Base-by-base conservation (phyloP, 2,329 filamentous ascomycete genomes). In the Paraphaeosphaeria sporulosa region DNA sequence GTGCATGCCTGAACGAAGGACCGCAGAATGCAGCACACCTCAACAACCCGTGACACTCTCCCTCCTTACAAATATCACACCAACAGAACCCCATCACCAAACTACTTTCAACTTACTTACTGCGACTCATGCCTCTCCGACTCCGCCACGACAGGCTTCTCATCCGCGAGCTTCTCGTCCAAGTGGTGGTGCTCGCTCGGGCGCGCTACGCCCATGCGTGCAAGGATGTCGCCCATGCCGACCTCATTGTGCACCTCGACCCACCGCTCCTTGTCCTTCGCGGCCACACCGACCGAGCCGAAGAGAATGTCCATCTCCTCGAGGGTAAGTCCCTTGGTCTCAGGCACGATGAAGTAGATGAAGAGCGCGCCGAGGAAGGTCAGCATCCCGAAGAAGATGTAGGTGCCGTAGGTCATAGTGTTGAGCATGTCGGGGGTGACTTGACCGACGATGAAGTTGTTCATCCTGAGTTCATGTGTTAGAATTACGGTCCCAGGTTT, bases 181-280 rank as follows among this genome's bases (percentile, higher is more conserved):
- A 60, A 36, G 1, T n/a, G 8, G 7, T n/a, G 15, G 19, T 58
- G 51, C 17, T 57, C 58, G 32, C 48, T 58, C 4, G 17, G 38
- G 7, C 57, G 55, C 34, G 57, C 56, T 38, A 70, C 52, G 15
- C 68, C 69, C 21, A 65, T 50, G 10, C 68, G 58, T 5, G 40
- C 61, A 0, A 75, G 51, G 27, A 76, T 50, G 27, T 79, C 71
- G 8, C 81, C 78, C 55, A 92, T 78, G 0, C 90, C 90, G 62
- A 93, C 87, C 68, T 91, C 89, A 34, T 81, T 79, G 72, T 91
- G 89, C 68, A 93, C 91, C 73, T 90, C 86, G n/a, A 84, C 83
- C 88, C 92, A 92, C 30, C 90, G 84, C 76, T 90, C 87, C 55
- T 85, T 82, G 70, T 92, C 89, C 1, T 87, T 86, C 51, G 86